A percentile compares a stretch with the other conserved stretches of the same genome.
Conservation (phyloP, 1,284 basidiomycete genomes). For the Heterobasidion occidentale region DNA sequence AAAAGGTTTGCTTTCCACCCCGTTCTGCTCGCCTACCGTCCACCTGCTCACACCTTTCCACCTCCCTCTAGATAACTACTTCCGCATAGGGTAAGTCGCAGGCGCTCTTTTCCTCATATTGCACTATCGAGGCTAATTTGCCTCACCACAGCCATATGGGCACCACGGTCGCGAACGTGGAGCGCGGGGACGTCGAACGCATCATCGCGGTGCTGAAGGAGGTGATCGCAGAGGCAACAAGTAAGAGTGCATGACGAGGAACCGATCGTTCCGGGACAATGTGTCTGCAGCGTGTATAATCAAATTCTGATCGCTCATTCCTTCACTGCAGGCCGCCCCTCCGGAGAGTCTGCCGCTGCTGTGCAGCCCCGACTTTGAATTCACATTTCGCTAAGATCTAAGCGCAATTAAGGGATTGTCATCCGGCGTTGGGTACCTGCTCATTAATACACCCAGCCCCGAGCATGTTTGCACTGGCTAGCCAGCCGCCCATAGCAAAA, state of each 20-base stretch:
- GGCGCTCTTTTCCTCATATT: background rate
- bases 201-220: conserved; percentile 66
- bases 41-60: background rate
- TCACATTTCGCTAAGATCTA: no score
- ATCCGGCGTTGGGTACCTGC: no score
- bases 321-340: background rate
- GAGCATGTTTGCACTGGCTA: no score
- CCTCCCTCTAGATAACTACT: conserved; percentile 55
- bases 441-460: no score
- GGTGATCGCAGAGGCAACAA: conserved; percentile 43
- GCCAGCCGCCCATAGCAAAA: no score
- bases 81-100: conserved; percentile 62
- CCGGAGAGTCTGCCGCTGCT: background rate
- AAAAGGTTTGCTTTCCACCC: conserved; percentile 51
- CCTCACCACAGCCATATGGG: conserved; percentile 75
- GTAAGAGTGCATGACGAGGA: conserved; percentile 19
- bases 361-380: background rate
- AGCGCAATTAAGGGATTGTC: no score
- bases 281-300: background rate
- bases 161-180: conserved; percentile 62
- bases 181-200: conserved; percentile 72
- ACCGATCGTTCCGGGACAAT: background rate
- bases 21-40: background rate
- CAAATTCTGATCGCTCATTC: background rate
- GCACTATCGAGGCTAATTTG: background rate